Conservation (phyloP, 1,284 basidiomycete genomes). For the Apiotrichum gamsii region DNA sequence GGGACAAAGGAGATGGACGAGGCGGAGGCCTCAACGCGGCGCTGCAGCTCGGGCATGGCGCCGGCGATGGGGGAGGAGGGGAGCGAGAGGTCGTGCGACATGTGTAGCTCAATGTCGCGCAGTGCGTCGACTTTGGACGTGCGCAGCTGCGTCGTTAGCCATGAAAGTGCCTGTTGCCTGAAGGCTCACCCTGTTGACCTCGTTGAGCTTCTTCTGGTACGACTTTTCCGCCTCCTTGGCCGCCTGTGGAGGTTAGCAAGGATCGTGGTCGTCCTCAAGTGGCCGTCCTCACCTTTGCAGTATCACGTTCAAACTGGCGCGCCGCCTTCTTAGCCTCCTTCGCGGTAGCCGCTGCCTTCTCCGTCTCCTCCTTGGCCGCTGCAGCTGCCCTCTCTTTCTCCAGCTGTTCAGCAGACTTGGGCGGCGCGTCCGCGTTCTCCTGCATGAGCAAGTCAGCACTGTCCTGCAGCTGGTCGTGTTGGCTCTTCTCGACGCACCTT, state of each 20-base stretch:
- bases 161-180: too few relatives aligned
- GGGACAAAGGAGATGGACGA: slow-evolving; percentile 27
- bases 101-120: slow-evolving; percentile 40
- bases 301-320: slow-evolving; percentile 28
- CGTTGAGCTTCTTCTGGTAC: slow-evolving; percentile 36
- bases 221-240: slow-evolving; percentile 39
- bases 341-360: neutral
- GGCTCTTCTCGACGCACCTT: too few relatives aligned
- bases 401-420: too few relatives aligned
- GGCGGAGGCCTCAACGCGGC: slow-evolving; percentile 28
- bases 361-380: too few relatives aligned
- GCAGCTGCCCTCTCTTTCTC: too few relatives aligned
- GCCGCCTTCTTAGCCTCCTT: slow-evolving; percentile 30
- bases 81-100: slow-evolving; percentile 35
- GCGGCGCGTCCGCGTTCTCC: too few relatives aligned
- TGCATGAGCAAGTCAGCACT: too few relatives aligned
- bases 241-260: slow-evolving; percentile 12
- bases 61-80: slow-evolving; percentile 37
- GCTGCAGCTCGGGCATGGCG: slow-evolving; percentile 35
- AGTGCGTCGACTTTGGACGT: slow-evolving; percentile 41
- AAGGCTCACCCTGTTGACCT: slow-evolving; percentile 18
- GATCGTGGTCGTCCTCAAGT: too few relatives aligned
- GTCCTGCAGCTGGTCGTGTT: too few relatives aligned
- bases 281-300: slow-evolving; percentile 25
- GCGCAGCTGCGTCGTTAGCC: slow-evolving; percentile 27